Conservation (phyloP, 176 grass and related monocot genomes). For the Carex kokanica region DNA sequence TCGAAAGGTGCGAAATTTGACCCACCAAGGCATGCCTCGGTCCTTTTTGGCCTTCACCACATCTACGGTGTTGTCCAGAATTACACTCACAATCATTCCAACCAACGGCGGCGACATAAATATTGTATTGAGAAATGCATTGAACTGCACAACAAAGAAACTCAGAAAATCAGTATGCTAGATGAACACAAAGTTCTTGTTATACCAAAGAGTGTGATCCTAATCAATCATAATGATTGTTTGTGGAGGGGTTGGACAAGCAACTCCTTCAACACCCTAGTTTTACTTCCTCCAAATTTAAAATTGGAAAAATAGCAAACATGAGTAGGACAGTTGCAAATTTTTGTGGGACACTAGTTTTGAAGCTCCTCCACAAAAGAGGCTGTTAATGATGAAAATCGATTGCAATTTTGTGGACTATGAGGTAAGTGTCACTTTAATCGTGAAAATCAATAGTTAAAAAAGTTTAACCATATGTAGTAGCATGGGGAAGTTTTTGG, state of each 20-base stretch:
- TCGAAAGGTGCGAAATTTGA: slow-evolving; percentile 53
- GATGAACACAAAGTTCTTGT: background rate
- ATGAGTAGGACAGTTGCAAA: background rate
- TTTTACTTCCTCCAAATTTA: background rate
- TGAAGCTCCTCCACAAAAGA: too few species aligned
- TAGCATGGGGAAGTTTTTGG: background rate
- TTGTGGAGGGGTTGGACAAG: background rate
- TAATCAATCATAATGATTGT: background rate
- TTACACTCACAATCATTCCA: slow-evolving; percentile 40
- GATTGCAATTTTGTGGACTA: background rate
- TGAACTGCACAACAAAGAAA: slow-evolving; percentile 35
- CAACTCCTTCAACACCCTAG: background rate
- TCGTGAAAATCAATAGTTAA: background rate
- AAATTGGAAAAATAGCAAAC: background rate
- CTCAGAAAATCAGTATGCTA: background rate
- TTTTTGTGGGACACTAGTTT: background rate
- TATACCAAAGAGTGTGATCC: background rate
- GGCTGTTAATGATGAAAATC: background rate
- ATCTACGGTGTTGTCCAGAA: slow-evolving; percentile 71
- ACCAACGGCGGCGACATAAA: slow-evolving; percentile 46
- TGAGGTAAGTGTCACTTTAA: background rate
- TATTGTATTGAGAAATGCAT: slow-evolving; percentile 53
- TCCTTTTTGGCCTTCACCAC: slow-evolving; percentile 35
- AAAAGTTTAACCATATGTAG: background rate
- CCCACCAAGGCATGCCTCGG: slow-evolving; percentile 83